phyloP scores from a whole-genome alignment of 2,329 filamentous ascomycete genomes.

The Aspergillus hortae region DNA sequence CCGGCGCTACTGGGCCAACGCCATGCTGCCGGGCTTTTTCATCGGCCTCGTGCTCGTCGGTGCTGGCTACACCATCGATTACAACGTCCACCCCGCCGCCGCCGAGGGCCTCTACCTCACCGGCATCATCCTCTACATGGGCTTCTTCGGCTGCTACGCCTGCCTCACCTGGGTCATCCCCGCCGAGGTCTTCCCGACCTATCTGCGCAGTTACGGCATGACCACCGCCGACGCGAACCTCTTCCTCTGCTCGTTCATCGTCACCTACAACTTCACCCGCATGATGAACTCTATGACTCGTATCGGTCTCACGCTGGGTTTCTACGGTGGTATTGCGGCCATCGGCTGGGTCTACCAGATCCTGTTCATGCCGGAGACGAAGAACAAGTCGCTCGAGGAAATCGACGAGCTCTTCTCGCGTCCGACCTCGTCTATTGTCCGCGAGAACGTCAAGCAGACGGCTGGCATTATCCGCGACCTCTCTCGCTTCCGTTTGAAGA shows the following conservation, averaged over 20 bases:
- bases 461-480: conserved; percentile 46
- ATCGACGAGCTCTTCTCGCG: conserved; percentile 65
- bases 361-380: conserved; percentile 73
- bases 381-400: conserved; percentile 67
- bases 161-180: conserved; percentile 65
- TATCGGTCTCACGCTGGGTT: conserved; percentile 65
- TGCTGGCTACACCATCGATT: conserved; percentile 56
- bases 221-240: conserved; percentile 64
- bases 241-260: conserved; percentile 68
- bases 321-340: conserved; percentile 70
- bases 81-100: conserved; percentile 43
- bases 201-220: conserved; percentile 71
- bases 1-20: conserved; percentile 70
- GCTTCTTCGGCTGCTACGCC: conserved; percentile 65
- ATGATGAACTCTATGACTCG: conserved; percentile 67
- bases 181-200: conserved; percentile 68
- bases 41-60: conserved; percentile 66
- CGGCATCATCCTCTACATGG: conserved; percentile 59
- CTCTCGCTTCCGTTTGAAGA: conserved; percentile 41
- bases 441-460: conserved; percentile 52
- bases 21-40: conserved; percentile 70
- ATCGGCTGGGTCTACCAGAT: conserved; percentile 70
- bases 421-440: conserved; percentile 61
- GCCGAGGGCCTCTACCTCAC: conserved; percentile 62
- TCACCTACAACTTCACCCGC: conserved; percentile 70